These are phyloP conservation scores for Tagetes patula DNA, from an alignment of 129 eudicot genomes.

Conservation along the genomic window DNA sequence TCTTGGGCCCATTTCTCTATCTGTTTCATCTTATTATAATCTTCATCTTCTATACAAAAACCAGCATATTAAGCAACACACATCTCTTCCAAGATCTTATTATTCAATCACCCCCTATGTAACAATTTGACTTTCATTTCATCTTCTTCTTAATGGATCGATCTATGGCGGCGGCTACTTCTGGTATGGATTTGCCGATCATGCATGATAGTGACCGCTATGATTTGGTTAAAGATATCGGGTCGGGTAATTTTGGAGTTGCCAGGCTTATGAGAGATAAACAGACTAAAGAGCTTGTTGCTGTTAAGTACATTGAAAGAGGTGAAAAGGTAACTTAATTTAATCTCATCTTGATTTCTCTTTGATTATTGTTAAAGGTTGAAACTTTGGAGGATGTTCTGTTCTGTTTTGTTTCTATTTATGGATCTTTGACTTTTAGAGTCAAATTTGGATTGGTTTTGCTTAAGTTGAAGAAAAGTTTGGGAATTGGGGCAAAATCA, in stretches of 20 bases:
- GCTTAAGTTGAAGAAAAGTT: neutral
- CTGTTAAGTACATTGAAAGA: constrained; percentile 86
- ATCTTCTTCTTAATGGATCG: constrained; percentile 53
- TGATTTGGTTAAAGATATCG: constrained; percentile 76
- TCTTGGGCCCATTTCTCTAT: constrained; percentile 20
- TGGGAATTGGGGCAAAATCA: constrained; percentile 10
- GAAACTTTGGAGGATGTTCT: constrained; percentile 11
- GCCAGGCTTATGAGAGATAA: constrained; percentile 87
- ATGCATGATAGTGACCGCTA: constrained; percentile 91
- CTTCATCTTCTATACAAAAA: constrained; percentile 14
- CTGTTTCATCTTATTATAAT: constrained; percentile 23
- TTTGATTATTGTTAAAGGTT: constrained; percentile 10
- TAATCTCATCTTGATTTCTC: neutral
- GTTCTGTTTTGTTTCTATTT: constrained; percentile 23
- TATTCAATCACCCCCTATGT: too few relatives aligned
- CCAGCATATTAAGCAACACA: constrained; percentile 17
- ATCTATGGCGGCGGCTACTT: constrained; percentile 31
- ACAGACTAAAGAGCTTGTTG: constrained; percentile 82
- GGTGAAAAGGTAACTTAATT: constrained; percentile 65
- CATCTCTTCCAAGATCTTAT: too few relatives aligned
- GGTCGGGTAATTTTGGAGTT: constrained; percentile 85
- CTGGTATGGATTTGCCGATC: constrained; percentile 81
- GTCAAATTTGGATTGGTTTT: neutral
- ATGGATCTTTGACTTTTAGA: constrained; percentile 28
- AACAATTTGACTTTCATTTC: too few relatives aligned